phyloP scores from a whole-genome alignment of 192 early-diverging fungal genomes.

The Cetraspora pellucida region DNA sequence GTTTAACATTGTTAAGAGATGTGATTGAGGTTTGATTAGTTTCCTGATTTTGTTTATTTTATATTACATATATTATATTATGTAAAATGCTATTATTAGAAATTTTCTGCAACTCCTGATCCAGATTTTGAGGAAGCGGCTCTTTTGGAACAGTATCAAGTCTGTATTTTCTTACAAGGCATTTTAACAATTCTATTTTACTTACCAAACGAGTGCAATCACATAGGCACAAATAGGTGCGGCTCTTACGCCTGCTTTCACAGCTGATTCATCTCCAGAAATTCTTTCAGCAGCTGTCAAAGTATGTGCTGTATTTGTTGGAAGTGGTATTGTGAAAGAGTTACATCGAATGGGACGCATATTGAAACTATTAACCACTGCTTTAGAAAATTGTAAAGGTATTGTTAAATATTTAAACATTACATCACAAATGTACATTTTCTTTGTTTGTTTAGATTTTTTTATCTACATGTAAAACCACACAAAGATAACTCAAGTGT shows the following conservation, averaged over 20 bases:
- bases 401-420: background rate
- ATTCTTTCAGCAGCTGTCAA: conserved; percentile 74
- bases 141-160: conserved; percentile 86
- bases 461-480: background rate
- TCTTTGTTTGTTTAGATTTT: too few relatives aligned
- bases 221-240: conserved; percentile 83
- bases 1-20: conserved; percentile 76
- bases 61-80: background rate
- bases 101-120: conserved; percentile 78
- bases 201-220: background rate
- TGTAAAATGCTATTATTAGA: conserved; percentile 28
- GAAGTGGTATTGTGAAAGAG: conserved; percentile 86
- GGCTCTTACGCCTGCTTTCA: conserved; percentile 86
- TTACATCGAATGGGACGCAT: conserved; percentile 71
- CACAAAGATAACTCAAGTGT: conserved; percentile 44
- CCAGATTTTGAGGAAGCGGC: conserved; percentile 85
- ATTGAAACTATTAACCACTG: conserved; percentile 67
- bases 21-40: conserved; percentile 58
- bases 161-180: background rate
- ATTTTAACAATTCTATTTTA: background rate
- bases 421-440: too few relatives aligned
- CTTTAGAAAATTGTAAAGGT: conserved; percentile 71
- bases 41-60: too few relatives aligned
- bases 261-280: conserved; percentile 72
- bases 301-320: conserved; percentile 82